phyloP scores from a whole-genome alignment of 2,329 filamentous ascomycete genomes.

The Diaporthe helianthi region DNA sequence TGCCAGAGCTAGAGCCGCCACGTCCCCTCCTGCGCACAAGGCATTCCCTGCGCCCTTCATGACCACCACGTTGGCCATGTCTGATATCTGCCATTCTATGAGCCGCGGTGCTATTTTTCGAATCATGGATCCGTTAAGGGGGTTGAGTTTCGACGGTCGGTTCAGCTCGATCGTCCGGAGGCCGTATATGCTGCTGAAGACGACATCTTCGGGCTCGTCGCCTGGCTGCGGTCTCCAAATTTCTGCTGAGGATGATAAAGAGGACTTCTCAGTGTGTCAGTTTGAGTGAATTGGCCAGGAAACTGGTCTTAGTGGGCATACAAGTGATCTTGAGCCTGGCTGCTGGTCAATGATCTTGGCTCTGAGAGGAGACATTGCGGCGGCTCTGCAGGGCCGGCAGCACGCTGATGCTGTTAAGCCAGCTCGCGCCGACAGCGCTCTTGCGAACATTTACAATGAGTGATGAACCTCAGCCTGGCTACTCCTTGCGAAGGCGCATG shows the following conservation, averaged over 20 bases:
- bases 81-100: slow-evolving; percentile 92
- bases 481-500: slow-evolving; percentile 9
- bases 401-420: slow-evolving; percentile 56
- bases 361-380: slow-evolving; percentile 76
- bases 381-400: slow-evolving; percentile 50
- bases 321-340: slow-evolving; percentile 50
- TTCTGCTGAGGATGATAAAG: slow-evolving; percentile 10
- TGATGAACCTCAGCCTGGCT: slow-evolving; percentile 14
- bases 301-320: slow-evolving; percentile 44
- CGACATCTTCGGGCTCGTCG: slow-evolving; percentile 87
- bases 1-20: slow-evolving; percentile 76
- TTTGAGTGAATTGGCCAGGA: slow-evolving; percentile 19
- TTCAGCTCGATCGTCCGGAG: slow-evolving; percentile 94
- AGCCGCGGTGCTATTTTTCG: slow-evolving; percentile 90
- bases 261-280: slow-evolving; percentile 14
- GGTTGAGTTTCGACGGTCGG: slow-evolving; percentile 89
- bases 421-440: slow-evolving; percentile 60
- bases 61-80: slow-evolving; percentile 90
- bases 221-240: slow-evolving; percentile 60
- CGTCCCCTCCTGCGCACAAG: slow-evolving; percentile 94
- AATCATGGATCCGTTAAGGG: slow-evolving; percentile 92
- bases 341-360: slow-evolving; percentile 67
- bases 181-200: slow-evolving; percentile 89
- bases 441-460: slow-evolving; percentile 62
- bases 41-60: slow-evolving; percentile 91